Base-by-base conservation (phyloP, 257 asterid species). In the Petunia axillaris region DNA sequence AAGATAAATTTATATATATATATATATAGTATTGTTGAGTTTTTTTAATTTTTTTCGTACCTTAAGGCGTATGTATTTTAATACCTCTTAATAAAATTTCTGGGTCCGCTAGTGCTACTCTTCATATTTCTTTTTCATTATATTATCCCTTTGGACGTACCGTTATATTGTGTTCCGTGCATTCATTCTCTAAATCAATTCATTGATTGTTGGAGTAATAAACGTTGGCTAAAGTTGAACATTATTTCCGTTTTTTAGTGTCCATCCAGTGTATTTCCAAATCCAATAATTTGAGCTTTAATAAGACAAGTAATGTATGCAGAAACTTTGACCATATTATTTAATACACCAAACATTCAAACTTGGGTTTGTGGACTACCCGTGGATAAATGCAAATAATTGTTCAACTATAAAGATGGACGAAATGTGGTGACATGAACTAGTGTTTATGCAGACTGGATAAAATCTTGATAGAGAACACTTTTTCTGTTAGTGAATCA, bases 81-180 rank as follows among this genome's bases (percentile, higher is more conserved):
- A 25, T 0, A 25, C 25, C 0, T 0, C 25, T 25, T 25, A 25
- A 25, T 25, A 25, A 25, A 25, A 25, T 25, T 25, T 25, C 25
- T 25, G 25, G 25, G 25, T 25, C 25, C 25, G 25, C 25, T 25
- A 25, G 0, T 25, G 25, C 25, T 25, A 0, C 25, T 25, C 25
- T 25, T 25, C 43, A 48, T 43, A 46, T 70, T 35, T 70, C 77
- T 46, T 70, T 68, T 44, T 44, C 58, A 6, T 74, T 55, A 77
- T 81, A 60, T 79, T 74, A 10, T 85, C 83, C 87, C 83, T 70
- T 16, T 44, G 13, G 4, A 53, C 74, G 78, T 86, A 83, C 87
- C 83, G 53, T 80, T 85, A 70, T 82, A 76, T 74, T 52, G 76
- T 59, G 7, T 77, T 79, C 64, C 57, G 41, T 52, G 78, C 68